A percentile compares a stretch with the other conserved stretches of the same genome.
These are phyloP conservation scores for Pestalotiopsis sp. DNA, from an alignment of 2,329 filamentous ascomycete genomes.

Conservation along the genomic window DNA sequence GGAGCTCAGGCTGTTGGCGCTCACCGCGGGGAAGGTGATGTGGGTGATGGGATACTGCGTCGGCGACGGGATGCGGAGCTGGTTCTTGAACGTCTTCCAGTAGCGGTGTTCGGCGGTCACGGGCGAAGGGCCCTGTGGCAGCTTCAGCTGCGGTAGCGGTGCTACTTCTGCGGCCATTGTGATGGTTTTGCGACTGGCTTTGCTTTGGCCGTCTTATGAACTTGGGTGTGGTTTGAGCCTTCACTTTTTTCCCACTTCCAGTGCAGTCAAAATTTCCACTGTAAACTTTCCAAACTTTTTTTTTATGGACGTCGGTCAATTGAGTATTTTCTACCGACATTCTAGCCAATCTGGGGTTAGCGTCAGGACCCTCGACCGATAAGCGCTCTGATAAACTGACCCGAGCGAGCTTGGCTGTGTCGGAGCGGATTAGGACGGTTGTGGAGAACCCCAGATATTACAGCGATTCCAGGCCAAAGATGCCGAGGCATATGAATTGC, in stretches of 20 bases:
- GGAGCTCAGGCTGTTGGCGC: conserved; percentile 46
- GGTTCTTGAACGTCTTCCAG: conserved; percentile 94
- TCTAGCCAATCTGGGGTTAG: not conserved
- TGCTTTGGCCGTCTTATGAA: not conserved
- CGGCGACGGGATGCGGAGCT: conserved; percentile 86
- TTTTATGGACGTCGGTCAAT: conserved; percentile 16
- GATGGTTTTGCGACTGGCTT: conserved; percentile 5
- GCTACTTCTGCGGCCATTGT: conserved; percentile 85
- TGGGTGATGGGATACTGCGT: conserved; percentile 88
- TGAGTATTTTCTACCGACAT: conserved; percentile 12
- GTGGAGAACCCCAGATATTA: not conserved
- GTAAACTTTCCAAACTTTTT: conserved; percentile 15
- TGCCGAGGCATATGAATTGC: conserved; percentile 3
- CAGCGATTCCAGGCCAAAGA: not conserved
- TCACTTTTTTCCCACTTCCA: not conserved
- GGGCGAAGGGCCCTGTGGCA: conserved; percentile 79
- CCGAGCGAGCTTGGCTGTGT: not conserved
- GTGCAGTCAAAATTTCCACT: conserved; percentile 2
- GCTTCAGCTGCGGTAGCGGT: conserved; percentile 78
- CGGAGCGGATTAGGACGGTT: not conserved
- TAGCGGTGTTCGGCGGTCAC: conserved; percentile 92
- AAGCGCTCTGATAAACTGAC: not conserved
- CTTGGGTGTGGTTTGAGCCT: not conserved
- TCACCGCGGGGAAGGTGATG: conserved; percentile 71
- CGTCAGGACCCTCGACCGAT: not conserved